Conservation (phyloP, 2,329 filamentous ascomycete species). For the Capronia epimyces region DNA sequence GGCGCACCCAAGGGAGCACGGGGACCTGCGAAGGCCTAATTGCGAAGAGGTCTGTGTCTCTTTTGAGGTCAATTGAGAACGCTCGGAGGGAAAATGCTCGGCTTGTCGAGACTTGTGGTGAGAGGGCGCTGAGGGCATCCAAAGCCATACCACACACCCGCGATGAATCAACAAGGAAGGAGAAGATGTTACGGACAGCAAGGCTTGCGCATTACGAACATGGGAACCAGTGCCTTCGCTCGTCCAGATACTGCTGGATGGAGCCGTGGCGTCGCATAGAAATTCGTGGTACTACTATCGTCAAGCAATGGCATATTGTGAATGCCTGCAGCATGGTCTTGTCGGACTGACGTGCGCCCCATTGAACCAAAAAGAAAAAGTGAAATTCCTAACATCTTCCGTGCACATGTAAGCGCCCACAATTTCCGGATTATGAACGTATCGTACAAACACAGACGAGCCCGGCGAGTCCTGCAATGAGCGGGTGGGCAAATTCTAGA, state of each 20-base stretch:
- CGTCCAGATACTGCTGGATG: not conserved
- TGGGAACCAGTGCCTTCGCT: not conserved
- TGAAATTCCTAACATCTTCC: not conserved
- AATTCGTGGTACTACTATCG: not conserved
- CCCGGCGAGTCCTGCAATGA: too few species aligned
- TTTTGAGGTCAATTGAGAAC: constrained; percentile 2
- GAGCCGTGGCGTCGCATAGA: not conserved
- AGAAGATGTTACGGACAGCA: not conserved
- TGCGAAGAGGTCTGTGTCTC: constrained; percentile 10
- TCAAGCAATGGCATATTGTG: not conserved
- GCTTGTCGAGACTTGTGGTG: not conserved
- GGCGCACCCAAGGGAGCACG: constrained; percentile 78
- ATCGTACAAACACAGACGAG: not conserved
- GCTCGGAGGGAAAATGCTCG: not conserved
- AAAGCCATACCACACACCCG: not conserved
- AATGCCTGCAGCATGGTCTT: not conserved
- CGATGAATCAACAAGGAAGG: not conserved
- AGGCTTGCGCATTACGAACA: not conserved
- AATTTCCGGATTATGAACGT: not conserved
- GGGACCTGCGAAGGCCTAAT: constrained; percentile 51
- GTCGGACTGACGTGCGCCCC: not conserved
- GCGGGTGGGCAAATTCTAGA: too few species aligned
- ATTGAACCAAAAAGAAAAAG: not conserved
- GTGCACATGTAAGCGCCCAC: not conserved
- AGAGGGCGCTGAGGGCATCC: not conserved